These are phyloP conservation scores for Nitzschia sp. DNA, from an alignment of 108 stramenopile species.

Conservation along the genomic window DNA sequence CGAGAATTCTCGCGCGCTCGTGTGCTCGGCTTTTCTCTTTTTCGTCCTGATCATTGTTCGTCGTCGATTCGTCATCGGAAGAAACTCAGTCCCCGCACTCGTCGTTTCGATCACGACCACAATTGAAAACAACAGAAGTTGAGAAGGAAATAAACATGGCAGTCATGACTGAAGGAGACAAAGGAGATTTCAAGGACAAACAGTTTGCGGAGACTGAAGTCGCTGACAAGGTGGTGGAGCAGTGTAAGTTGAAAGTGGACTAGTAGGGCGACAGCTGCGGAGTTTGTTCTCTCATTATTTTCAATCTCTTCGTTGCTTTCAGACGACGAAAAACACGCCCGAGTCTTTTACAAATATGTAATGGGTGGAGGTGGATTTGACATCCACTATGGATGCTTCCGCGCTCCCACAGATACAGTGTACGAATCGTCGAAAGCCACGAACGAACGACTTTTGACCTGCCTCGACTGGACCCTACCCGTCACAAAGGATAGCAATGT, in stretches of 20 bases:
- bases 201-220: constrained; percentile 37
- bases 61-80: too few species aligned
- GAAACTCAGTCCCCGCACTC: too few species aligned
- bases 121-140: too few species aligned
- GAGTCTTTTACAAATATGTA: constrained; percentile 42
- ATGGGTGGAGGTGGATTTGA: constrained; percentile 43
- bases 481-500: constrained; percentile 37
- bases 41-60: too few species aligned
- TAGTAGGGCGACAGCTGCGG: not conserved
- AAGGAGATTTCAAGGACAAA: constrained; percentile 41
- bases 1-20: too few species aligned
- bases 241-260: constrained; percentile 29
- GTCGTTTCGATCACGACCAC: too few species aligned
- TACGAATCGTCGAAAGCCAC: constrained; percentile 39
- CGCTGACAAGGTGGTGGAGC: constrained; percentile 39
- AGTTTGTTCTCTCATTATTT: not conserved
- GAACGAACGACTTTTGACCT: constrained; percentile 34
- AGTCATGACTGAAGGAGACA: not conserved
- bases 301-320: not conserved
- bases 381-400: constrained; percentile 42
- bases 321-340: constrained; percentile 38
- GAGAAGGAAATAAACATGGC: too few species aligned
- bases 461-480: constrained; percentile 32
- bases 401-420: constrained; percentile 29
- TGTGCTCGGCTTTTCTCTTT: too few species aligned